Base-by-base conservation (phyloP, 2,329 filamentous ascomycete species). In the Hansfordia pulvinata region DNA sequence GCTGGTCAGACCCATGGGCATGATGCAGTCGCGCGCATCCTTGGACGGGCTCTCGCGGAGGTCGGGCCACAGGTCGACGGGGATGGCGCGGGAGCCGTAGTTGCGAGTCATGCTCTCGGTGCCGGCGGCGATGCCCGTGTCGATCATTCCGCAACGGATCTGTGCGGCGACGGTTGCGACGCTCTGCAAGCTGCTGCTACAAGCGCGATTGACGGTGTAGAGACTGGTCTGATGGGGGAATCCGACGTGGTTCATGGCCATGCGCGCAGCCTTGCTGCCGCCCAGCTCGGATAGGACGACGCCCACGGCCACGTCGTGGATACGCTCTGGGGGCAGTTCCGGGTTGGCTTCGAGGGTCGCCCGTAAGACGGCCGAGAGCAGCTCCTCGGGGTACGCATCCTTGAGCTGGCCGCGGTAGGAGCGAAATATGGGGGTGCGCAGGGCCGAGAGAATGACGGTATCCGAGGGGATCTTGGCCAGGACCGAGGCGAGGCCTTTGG, bases 91-190 rank as follows among this genome's bases (percentile, higher is more conserved):
- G 15, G 62, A 72, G 27, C 76, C 85, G 53, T 94, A 94, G 56
- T 93, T 93, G 37, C 78, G 60, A 36, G 83, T 93, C 86, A 94
- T 94, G 56, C 79, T 88, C 66, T 94, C 86, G 81, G 92, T 93
- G 17, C 86, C 86, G 2, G 81, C 86, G 8, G 76, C 86, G 34
- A 94, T 72, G 32, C 83, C 86, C 0, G 66, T 62, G 34, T 75
- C 68, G 27, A 88, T 78, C 39, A 70, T 67, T 2, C 80, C 84
- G 0, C 68, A 62, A n/a, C 72, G 67, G 40, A 94, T 90, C 35
- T 76, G 65, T 30, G 78, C 73, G 5, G 81, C 79, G 3, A 93
- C 62, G 10, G 63, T 58, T 2, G 83, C 77, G 26, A 94, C 77
- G 15, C 79, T 76, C 39, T 82, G 76, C 26, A 94, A 63, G 3